Base-by-base conservation (phyloP, 164 flowering plant species). In the Santalum album region DNA sequence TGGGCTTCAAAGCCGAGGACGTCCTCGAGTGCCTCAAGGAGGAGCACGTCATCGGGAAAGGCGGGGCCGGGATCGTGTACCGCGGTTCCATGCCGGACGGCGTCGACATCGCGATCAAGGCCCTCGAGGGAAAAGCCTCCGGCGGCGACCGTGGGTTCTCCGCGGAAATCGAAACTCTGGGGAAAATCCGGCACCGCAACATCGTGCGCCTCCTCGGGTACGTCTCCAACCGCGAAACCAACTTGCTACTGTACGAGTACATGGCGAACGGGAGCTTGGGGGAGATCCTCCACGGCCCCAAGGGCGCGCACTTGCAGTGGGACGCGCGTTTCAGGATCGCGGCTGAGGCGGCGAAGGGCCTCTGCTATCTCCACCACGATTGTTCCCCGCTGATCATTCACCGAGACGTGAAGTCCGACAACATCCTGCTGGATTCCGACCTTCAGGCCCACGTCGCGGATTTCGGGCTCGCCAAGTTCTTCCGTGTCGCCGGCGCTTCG, bases 181-280 rank as follows among this genome's bases (percentile, higher is more conserved):
- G 98, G 1, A 66, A 73, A 20, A 92, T 92, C 62, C 61, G 86
- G 54, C 98, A 92, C 72, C 74, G 98, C 17, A 66, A 92, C 67
- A 92, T 92, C 14, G 96, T 92, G 39, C 65, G 84, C 44, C 64
- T 92, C 49, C 55, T 92, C 6, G 98, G 98, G 0, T 84, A 77
- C 43, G 86, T 89, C 6, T 84, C 90, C 35, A 92, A 92, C 67
- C 72, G 73, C 57, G 96, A 92, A 22, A 71, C 82, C 4, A 88
- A 92, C 53, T 47, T 92, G 53, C 54, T 92, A 56, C 44, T 92
- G 24, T 92, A 92, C 59, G 95, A 92, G 71, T 92, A 84, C 73
- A 92, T 92, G 98, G 80, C 89, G 0, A 83, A 86, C 35, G 96
- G 98, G 24, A 92, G 98, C 74, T 63, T 92, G 56, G 98, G 96